A percentile compares a stretch with the other conserved stretches of the same genome.
Conservation (phyloP, 257 asterid genomes). For the Verbena officinalis region DNA sequence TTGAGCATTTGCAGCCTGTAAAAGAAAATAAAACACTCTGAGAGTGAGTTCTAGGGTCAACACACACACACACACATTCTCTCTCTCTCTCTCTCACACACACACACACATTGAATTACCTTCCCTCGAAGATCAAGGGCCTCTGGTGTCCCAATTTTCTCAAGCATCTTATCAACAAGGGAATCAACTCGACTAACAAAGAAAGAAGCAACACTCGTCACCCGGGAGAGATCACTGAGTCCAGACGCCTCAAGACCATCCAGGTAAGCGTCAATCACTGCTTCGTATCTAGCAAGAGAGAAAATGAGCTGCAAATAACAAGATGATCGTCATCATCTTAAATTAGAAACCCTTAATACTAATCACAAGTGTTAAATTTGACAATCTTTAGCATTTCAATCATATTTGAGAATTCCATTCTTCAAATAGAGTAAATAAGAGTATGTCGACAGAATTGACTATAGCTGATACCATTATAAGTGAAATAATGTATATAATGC, state of each 20-base stretch:
- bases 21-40: conserved; percentile 7
- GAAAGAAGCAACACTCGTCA: conserved; percentile 97
- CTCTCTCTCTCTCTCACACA: no score
- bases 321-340: conserved; percentile 30
- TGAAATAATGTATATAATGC: conserved; percentile 5
- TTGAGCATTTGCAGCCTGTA: conserved; percentile 99
- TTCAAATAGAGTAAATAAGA: no score
- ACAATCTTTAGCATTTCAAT: not conserved
- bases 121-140: conserved; percentile 97
- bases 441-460: no score
- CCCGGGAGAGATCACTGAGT: conserved; percentile 85
- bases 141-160: conserved; percentile 91
- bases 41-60: conserved; percentile 9
- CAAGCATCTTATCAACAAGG: conserved; percentile 96
- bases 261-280: conserved; percentile 97
- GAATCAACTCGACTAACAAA: conserved; percentile 97
- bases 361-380: no score
- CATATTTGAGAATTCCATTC: no score
- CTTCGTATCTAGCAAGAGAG: conserved; percentile 95
- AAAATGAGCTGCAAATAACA: conserved; percentile 77
- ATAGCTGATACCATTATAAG: not conserved
- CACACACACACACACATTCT: no score
- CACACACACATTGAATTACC: conserved; percentile 44
- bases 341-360: no score
- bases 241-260: conserved; percentile 99